phyloP scores from a whole-genome alignment of 2,329 filamentous ascomycete genomes.

The Botryosphaeria agaves region DNA sequence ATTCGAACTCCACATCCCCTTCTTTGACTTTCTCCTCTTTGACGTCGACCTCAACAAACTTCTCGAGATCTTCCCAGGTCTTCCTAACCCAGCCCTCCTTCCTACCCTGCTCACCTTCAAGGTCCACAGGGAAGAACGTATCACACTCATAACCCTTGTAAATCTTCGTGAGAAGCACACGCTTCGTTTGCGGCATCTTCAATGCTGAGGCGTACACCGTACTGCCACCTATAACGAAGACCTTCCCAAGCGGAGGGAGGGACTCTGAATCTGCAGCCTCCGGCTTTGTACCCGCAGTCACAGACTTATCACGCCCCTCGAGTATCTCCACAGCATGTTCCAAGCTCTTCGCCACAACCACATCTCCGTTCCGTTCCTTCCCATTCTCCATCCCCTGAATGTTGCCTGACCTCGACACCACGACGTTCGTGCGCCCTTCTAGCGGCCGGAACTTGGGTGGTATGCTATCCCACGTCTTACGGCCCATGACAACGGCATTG shows the following conservation, averaged over 20 bases:
- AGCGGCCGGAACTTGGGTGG: slow-evolving; percentile 64
- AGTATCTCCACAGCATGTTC: slow-evolving; percentile 35
- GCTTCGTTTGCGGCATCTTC: slow-evolving; percentile 34
- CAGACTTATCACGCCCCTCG: slow-evolving; percentile 9
- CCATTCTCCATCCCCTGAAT: slow-evolving; percentile 6
- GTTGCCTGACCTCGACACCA: slow-evolving; percentile 42
- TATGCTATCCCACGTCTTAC: slow-evolving; percentile 92
- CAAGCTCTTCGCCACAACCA: slow-evolving; percentile 41
- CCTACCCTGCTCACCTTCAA: slow-evolving; percentile 23
- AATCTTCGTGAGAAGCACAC: slow-evolving; percentile 55
- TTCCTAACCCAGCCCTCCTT: slow-evolving; percentile 34
- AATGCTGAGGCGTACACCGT: slow-evolving; percentile 68
- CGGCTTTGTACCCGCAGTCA: slow-evolving; percentile 5
- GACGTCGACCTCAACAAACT: slow-evolving; percentile 49
- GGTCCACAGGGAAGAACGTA: slow-evolving; percentile 48
- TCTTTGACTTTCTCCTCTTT: slow-evolving; percentile 42
- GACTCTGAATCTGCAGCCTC: slow-evolving; percentile 5
- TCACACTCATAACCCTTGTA: slow-evolving; percentile 57
- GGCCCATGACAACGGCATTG: slow-evolving; percentile 82
- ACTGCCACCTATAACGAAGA: slow-evolving; percentile 82
- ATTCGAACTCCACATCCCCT: slow-evolving; percentile 43
- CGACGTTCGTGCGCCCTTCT: slow-evolving; percentile 61
- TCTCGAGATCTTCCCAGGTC: slow-evolving; percentile 35
- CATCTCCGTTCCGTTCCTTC: slow-evolving; percentile 19
- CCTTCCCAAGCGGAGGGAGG: slow-evolving; percentile 28